Base-by-base conservation (phyloP, 371 early-diverging fungal species). In the Mortierella polycephala region DNA sequence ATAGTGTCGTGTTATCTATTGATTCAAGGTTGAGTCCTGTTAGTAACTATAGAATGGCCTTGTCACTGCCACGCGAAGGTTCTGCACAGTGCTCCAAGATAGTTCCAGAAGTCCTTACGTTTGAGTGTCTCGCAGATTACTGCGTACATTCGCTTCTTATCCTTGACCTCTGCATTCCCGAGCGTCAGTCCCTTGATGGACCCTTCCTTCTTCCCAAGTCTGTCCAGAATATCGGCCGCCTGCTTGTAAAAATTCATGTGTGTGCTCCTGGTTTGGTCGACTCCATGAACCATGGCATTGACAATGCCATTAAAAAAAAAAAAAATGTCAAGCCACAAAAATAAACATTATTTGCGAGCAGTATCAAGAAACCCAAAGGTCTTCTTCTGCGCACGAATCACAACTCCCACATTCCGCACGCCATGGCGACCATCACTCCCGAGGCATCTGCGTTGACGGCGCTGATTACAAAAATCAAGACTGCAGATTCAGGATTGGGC, bases 91-190 rank as follows among this genome's bases (percentile, higher is more conserved):
- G 21, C 21, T 6, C n/a, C 10, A 11, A 18, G 47, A 40, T 20
- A 20, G 13, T n/a, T n/a, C n/a, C n/a, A n/a, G n/a, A n/a, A n/a
- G n/a, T 11, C 45, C 88, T 70, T 86, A 94, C 95, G 92, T 85
- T 96, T 96, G 72, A 97, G 88, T 3, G 97, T 95, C 67, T 96
- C 95, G 79, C 96, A 96, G 44, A 97, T 89, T 54, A 96, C 81
- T 21, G 96, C 97, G 68, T 95, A 96, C 86, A 96, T 87, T 62
- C 88, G 87, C 76, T 94, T 95, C 85, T 96, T 96, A 75, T 94
- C 88, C 21, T 86, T 86, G 39, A 90, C 85, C 69, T 89, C 85
- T 9, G 91, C 85, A 85, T 91, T 89, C 44, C 93, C 92, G 52
- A 94, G 82, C 9, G 94, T 91, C 39, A 96, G 82, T 7, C 86